A percentile compares a stretch with the other conserved stretches of the same genome.
These are phyloP conservation scores for Citrus inodora DNA, from an alignment of 345 rosid genomes.

Conservation along the genomic window DNA sequence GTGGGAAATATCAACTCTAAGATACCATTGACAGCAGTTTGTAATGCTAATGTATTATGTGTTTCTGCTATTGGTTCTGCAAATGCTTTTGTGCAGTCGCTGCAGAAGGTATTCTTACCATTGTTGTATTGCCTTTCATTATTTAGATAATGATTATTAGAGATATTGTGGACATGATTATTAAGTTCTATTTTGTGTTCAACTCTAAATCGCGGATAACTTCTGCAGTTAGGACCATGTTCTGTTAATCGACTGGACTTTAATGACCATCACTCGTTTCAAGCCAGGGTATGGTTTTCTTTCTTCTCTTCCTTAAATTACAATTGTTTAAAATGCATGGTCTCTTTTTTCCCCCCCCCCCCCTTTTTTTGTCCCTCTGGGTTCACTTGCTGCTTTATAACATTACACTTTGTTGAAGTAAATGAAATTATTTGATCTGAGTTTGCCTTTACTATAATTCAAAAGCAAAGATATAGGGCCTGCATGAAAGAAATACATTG, in stretches of 20 bases:
- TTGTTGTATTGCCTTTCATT: not conserved
- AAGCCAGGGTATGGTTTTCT: constrained; percentile 34
- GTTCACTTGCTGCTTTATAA: not conserved
- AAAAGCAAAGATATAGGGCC: not conserved
- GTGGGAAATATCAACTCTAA: constrained; percentile 34
- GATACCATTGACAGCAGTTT: constrained; percentile 37
- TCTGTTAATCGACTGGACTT: constrained; percentile 63
- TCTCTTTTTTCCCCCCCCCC: not conserved
- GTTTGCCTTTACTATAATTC: not conserved
- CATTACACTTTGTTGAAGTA: not conserved
- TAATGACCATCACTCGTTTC: constrained; percentile 65
- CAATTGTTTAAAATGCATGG: not conserved
- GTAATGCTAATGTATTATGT: constrained; percentile 42
- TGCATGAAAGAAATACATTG: not conserved
- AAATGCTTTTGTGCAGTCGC: constrained; percentile 51
- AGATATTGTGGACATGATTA: not conserved
- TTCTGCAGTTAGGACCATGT: constrained; percentile 61
- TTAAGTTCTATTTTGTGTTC: not conserved
- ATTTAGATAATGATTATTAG: not conserved
- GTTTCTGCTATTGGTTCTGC: constrained; percentile 80
- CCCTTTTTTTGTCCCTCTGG: not conserved
- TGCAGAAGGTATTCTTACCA: constrained; percentile 43
- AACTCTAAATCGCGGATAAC: not conserved
- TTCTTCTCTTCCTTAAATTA: not conserved
- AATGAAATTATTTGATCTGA: not conserved